Evolutionary conservation across 108 stramenopile genomes (phyloP), one percentile per base, ranked within the genome.

Genomic region (Discostella stelligeroides): DNA sequence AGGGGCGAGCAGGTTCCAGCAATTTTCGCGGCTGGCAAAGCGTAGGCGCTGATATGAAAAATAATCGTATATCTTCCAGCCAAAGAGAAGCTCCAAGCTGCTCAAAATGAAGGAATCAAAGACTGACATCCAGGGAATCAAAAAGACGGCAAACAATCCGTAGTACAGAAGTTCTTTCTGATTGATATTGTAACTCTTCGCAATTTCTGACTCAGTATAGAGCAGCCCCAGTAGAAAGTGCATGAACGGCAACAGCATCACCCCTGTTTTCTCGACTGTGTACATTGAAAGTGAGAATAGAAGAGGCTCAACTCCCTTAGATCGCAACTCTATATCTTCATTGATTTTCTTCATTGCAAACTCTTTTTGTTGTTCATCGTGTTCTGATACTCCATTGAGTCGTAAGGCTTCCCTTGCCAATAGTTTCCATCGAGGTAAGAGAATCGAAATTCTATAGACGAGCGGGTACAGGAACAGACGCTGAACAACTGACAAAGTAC

Each of bases 11-110:
- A 94, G 84, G 63, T 79, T 88, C 93, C 95, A 96, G 3, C 90
- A 73, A 14, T 85, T 55, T 24, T 91, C 85, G 9, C 95, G 81
- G 40, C 88, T 88, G 4, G 63, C 63, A 68, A 94, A 95, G 18
- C 94, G 73, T 76, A 90, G 94, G 27, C 82, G 65, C 66, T 94
- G 92, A 66, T 92, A 95, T 15, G 87, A 80, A 5, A 95, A 73
- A 70, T 95, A 95, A 68, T 95, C 94, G 76, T 87, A 87, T 17
- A 95, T 80, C 59, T 86, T 82, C 92, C 92, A 95, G 9, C 94
- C 94, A 63, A 89, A 90, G 4, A 86, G 75, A 28, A 95, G 88
- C 79, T 95, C 94, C 59, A 91, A 90, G 4, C 85, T 76, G 75
- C 91, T 92, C 23, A 93, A 74, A 37, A 95, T 54, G 38, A 92